Conservation (phyloP, 2,329 filamentous ascomycete species). For the Pseudocercospora fijiensis region DNA sequence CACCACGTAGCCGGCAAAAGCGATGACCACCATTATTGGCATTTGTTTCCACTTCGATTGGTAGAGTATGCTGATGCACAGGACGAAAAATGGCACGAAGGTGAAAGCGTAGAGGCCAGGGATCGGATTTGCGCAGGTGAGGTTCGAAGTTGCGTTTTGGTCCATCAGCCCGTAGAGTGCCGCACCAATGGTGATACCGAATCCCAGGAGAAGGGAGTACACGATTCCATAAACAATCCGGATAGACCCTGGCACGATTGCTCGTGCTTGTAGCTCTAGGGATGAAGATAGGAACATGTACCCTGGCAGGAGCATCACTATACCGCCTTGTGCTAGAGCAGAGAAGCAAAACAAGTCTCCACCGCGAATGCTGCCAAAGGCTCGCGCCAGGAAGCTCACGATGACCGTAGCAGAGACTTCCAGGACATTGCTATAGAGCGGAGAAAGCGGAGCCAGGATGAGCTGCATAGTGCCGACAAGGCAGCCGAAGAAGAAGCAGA, state of each 20-base stretch:
- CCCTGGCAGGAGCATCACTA: slow-evolving; percentile 52
- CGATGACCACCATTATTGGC: slow-evolving; percentile 72
- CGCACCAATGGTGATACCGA: slow-evolving; percentile 53
- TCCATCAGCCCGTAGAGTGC: slow-evolving; percentile 52
- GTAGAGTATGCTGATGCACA: slow-evolving; percentile 75
- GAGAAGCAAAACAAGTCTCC: slow-evolving; percentile 52
- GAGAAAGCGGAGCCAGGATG: slow-evolving; percentile 69
- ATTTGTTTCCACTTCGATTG: slow-evolving; percentile 77
- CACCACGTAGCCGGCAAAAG: slow-evolving; percentile 70
- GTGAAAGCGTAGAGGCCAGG: slow-evolving; percentile 60
- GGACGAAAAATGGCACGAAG: slow-evolving; percentile 71
- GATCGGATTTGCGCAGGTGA: slow-evolving; percentile 48
- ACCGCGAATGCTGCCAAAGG: slow-evolving; percentile 49
- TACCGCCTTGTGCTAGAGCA: slow-evolving; percentile 51
- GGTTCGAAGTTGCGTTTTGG: slow-evolving; percentile 47
- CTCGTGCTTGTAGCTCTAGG: slow-evolving; percentile 50
- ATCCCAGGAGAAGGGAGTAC: slow-evolving; percentile 54
- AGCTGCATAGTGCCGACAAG: slow-evolving; percentile 75
- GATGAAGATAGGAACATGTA: slow-evolving; percentile 52
- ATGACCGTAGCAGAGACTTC: slow-evolving; percentile 51
- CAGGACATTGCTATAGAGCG: slow-evolving; percentile 61
- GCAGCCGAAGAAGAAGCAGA: slow-evolving; percentile 73
- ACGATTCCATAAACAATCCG: slow-evolving; percentile 56
- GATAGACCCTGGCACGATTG: slow-evolving; percentile 51
- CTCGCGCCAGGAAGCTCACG: slow-evolving; percentile 51